Percentiles rank a stretch among this genome's conserved stretches.
phyloP scores from a whole-genome alignment of 371 early-diverging fungal genomes.

The Rhizopus sp. region DNA sequence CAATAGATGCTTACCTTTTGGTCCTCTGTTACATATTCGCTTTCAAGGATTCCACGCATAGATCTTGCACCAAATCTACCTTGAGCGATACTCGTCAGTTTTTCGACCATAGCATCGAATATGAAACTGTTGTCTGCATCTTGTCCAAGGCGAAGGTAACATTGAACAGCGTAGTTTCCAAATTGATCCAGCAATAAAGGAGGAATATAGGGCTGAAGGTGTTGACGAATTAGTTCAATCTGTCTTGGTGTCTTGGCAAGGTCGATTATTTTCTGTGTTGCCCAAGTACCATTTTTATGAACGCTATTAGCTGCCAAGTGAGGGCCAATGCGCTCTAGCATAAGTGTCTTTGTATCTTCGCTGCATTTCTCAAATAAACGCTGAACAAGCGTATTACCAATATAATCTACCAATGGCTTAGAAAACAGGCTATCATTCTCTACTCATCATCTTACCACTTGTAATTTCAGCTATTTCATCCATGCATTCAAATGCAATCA shows the following conservation, averaged over 20 bases:
- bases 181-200: slow-evolving; percentile 88
- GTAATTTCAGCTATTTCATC: slow-evolving; percentile 81
- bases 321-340: slow-evolving; percentile 63
- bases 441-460: slow-evolving; percentile 62
- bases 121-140: slow-evolving; percentile 71
- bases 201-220: slow-evolving; percentile 69
- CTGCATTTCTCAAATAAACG: slow-evolving; percentile 73
- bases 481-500: slow-evolving; percentile 72
- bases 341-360: slow-evolving; percentile 56
- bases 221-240: slow-evolving; percentile 44
- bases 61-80: slow-evolving; percentile 88
- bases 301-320: slow-evolving; percentile 82
- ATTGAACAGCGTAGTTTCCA: slow-evolving; percentile 92
- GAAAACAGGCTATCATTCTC: neutral
- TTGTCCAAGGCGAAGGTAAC: slow-evolving; percentile 73
- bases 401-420: slow-evolving; percentile 34
- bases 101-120: slow-evolving; percentile 82
- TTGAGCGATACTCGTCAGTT: slow-evolving; percentile 72
- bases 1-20: slow-evolving; percentile 35
- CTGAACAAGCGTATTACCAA: slow-evolving; percentile 85
- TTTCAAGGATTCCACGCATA: slow-evolving; percentile 84
- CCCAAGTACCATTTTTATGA: slow-evolving; percentile 96
- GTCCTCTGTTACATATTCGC: slow-evolving; percentile 51
- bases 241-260: slow-evolving; percentile 65
- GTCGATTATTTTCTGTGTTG: slow-evolving; percentile 88